Conservation (phyloP, 2,329 filamentous ascomycete genomes). For the Diaporthe amygdali region DNA sequence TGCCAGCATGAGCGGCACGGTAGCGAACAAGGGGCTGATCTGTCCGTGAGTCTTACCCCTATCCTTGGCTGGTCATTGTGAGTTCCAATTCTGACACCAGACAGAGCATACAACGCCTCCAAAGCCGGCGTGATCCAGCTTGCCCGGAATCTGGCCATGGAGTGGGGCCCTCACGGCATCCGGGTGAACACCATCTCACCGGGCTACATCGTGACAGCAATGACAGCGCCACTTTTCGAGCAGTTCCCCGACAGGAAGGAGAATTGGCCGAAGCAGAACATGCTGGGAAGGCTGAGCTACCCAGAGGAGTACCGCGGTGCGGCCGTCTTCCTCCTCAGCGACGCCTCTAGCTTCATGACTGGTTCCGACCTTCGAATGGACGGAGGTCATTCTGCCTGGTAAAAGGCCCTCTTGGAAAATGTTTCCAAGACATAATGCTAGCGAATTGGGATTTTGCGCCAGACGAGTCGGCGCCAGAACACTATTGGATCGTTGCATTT, state of each 20-base stretch:
- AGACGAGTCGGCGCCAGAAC: neutral
- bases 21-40: conserved; percentile 67
- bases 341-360: conserved; percentile 74
- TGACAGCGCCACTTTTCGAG: conserved; percentile 82
- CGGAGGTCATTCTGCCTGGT: conserved; percentile 71
- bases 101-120: conserved; percentile 74
- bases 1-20: conserved; percentile 72
- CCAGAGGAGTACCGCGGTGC: conserved; percentile 76
- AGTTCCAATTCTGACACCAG: neutral
- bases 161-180: conserved; percentile 77
- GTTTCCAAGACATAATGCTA: neutral
- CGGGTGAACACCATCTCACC: conserved; percentile 83
- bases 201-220: conserved; percentile 80
- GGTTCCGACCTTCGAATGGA: conserved; percentile 73
- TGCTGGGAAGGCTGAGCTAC: conserved; percentile 73
- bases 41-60: conserved; percentile 58
- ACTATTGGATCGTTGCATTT: neutral
- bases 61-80: neutral
- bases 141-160: conserved; percentile 70
- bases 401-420: conserved; percentile 27
- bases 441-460: neutral
- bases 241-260: conserved; percentile 70
- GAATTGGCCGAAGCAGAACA: conserved; percentile 84
- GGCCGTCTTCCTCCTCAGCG: conserved; percentile 70
- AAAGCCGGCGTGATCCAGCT: conserved; percentile 79